A percentile compares a stretch with the other conserved stretches of the same genome.
phyloP scores from a whole-genome alignment of 1,139 yeast species.

The Hyphopichia wangnamkhiaoensis region DNA sequence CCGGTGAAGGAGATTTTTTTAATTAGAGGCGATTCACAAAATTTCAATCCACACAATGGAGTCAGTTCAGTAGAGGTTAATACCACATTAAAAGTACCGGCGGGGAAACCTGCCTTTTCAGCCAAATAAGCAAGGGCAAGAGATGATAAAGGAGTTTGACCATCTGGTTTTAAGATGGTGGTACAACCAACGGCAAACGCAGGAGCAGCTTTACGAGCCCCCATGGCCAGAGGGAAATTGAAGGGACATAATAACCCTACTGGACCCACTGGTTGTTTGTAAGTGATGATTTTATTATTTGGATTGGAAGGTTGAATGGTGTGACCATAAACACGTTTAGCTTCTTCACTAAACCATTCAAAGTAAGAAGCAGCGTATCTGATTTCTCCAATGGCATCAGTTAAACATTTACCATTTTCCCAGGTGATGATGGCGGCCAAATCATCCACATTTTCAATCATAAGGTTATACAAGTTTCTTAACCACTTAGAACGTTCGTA shows the following conservation, averaged over 20 bases:
- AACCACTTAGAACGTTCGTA: conserved; percentile 69
- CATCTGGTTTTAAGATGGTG: conserved; percentile 47
- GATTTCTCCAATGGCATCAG: conserved; percentile 44
- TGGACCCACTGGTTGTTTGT: conserved; percentile 50
- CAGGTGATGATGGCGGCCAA: conserved; percentile 43
- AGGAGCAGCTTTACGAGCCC: conserved; percentile 49
- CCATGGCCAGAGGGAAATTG: conserved; percentile 53
- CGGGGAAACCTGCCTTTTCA: conserved; percentile 45
- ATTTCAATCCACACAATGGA: conserved; percentile 31
- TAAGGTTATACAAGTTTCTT: conserved; percentile 51
- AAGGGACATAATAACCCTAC: conserved; percentile 51
- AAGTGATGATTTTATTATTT: conserved; percentile 40
- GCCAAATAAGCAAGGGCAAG: conserved; percentile 48
- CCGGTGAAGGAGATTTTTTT: conserved; percentile 61
- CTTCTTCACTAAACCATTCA: conserved; percentile 49
- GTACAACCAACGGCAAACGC: conserved; percentile 54
- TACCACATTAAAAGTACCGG: conserved; percentile 46
- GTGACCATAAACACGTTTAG: conserved; percentile 42
- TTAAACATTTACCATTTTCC: conserved; percentile 46
- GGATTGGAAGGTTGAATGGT: conserved; percentile 43
- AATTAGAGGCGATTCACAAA: conserved; percentile 39
- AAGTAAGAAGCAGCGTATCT: conserved; percentile 47
- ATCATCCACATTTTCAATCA: conserved; percentile 44
- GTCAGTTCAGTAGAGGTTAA: conserved; percentile 37
- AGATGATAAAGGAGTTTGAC: conserved; percentile 46